phyloP scores from a whole-genome alignment of 2,329 filamentous ascomycete genomes.

The Allantophomopsis cytisporea region DNA sequence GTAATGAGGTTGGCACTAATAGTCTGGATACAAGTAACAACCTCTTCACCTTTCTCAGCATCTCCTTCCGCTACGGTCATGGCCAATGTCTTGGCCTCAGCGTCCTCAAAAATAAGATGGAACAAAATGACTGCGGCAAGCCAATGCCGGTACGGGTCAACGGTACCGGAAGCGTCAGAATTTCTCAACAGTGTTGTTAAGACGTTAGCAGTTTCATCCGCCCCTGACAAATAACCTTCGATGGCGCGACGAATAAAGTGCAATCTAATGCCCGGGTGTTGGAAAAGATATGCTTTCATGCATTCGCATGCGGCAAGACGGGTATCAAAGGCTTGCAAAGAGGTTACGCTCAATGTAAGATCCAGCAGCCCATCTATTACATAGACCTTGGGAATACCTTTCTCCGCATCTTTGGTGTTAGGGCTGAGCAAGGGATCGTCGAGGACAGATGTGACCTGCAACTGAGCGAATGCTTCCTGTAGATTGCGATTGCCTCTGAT shows the following conservation, averaged over 20 bases:
- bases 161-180: constrained; percentile 41
- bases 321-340: constrained; percentile 59
- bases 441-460: constrained; percentile 57
- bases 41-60: constrained; percentile 79
- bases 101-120: constrained; percentile 71
- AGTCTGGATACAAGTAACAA: constrained; percentile 85
- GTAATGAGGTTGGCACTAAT: constrained; percentile 77
- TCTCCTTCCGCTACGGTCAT: constrained; percentile 83
- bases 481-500: constrained; percentile 69
- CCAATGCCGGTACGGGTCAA: constrained; percentile 80
- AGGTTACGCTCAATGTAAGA: constrained; percentile 56
- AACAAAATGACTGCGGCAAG: constrained; percentile 80
- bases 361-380: constrained; percentile 91
- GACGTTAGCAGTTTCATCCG: constrained; percentile 78
- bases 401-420: constrained; percentile 27
- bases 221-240: constrained; percentile 65
- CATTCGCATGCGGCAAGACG: constrained; percentile 80
- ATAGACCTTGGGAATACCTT: constrained; percentile 54
- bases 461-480: constrained; percentile 81
- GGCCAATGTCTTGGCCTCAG: constrained; percentile 63
- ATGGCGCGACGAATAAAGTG: constrained; percentile 86
- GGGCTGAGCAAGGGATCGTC: constrained; percentile 19
- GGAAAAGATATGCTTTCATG: constrained; percentile 82
- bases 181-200: constrained; percentile 68
- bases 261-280: constrained; percentile 65